phyloP scores from a whole-genome alignment of 2,329 filamentous ascomycete genomes.

The Penicillium griseofulvum region DNA sequence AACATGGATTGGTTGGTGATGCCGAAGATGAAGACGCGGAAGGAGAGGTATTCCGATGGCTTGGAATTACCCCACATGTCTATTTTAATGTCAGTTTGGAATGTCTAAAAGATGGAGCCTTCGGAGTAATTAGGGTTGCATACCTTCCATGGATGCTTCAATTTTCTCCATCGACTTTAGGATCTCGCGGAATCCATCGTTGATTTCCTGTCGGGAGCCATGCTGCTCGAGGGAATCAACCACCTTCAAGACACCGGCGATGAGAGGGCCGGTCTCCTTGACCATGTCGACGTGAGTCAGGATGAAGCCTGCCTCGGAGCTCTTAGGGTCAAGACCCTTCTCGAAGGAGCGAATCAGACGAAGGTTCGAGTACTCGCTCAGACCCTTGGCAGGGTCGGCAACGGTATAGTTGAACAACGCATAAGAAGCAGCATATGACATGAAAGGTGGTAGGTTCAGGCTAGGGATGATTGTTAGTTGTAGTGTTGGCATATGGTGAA shows the following conservation, averaged over 20 bases:
- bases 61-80: slow-evolving; percentile 89
- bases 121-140: slow-evolving; percentile 15
- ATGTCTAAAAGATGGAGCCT: background rate
- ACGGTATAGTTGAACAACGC: slow-evolving; percentile 63
- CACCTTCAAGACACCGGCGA: slow-evolving; percentile 68
- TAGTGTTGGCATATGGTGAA: background rate
- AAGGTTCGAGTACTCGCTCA: slow-evolving; percentile 61
- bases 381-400: slow-evolving; percentile 54
- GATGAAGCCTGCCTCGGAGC: slow-evolving; percentile 94
- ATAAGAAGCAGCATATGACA: slow-evolving; percentile 73
- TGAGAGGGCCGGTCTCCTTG: slow-evolving; percentile 73
- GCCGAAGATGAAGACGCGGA: slow-evolving; percentile 96
- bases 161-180: slow-evolving; percentile 66
- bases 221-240: slow-evolving; percentile 56
- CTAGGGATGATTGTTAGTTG: slow-evolving; percentile 38
- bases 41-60: slow-evolving; percentile 78
- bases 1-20: slow-evolving; percentile 95
- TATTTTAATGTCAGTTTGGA: slow-evolving; percentile 25
- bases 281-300: slow-evolving; percentile 96
- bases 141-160: slow-evolving; percentile 75
- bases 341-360: slow-evolving; percentile 90
- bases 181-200: slow-evolving; percentile 62
- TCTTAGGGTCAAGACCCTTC: slow-evolving; percentile 77
- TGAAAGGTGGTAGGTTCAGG: slow-evolving; percentile 80
- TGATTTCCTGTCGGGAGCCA: slow-evolving; percentile 58